Conservation (phyloP, 768 basidiomycete species). For the Pleurotus cornucopiae region DNA sequence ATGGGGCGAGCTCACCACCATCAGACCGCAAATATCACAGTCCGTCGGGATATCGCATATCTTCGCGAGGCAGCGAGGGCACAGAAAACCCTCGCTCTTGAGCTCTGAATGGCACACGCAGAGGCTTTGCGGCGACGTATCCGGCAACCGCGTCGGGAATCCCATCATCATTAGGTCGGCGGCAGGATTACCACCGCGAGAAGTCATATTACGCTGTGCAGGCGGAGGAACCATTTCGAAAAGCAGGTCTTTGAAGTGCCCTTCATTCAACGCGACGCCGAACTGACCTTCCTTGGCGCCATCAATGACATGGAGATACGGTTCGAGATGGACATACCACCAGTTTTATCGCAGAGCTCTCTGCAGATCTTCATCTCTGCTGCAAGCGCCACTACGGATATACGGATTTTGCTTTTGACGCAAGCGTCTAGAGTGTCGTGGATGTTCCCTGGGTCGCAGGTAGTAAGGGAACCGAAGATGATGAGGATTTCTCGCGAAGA, state of each 20-base stretch:
- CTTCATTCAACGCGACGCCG: conserved; percentile 97
- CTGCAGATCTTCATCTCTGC: conserved; percentile 99
- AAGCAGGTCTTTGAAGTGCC: conserved; percentile 91
- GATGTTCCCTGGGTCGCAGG: conserved; percentile 95
- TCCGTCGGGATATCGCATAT: conserved; percentile 98
- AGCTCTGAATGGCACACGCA: conserved; percentile 94
- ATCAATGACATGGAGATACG: conserved; percentile 6
- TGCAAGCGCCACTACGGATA: conserved; percentile 90
- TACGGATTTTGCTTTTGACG: conserved; percentile 78
- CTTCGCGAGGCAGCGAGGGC: conserved; percentile 89
- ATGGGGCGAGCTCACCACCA: conserved; percentile 98
- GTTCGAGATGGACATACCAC: conserved; percentile 52
- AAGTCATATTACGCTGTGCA: conserved; percentile 59
- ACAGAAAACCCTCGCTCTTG: conserved; percentile 90
- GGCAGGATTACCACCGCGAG: conserved; percentile 48
- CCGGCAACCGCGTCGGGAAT: conserved; percentile 89
- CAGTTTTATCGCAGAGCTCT: conserved; percentile 86
- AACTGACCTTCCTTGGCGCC: conserved; percentile 58
- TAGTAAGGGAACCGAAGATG: conserved; percentile 93
- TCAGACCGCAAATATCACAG: conserved; percentile 93
- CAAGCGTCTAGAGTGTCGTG: conserved; percentile 91
- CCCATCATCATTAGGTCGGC: conserved; percentile 99
- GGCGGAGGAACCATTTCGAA: conserved; percentile 97
- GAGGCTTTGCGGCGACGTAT: conserved; percentile 74
- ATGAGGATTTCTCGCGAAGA: conserved; percentile 94